Evolutionary conservation across 2,329 filamentous ascomycete genomes (phyloP).

Genomic region (Teratosphaeria destructans): DNA sequence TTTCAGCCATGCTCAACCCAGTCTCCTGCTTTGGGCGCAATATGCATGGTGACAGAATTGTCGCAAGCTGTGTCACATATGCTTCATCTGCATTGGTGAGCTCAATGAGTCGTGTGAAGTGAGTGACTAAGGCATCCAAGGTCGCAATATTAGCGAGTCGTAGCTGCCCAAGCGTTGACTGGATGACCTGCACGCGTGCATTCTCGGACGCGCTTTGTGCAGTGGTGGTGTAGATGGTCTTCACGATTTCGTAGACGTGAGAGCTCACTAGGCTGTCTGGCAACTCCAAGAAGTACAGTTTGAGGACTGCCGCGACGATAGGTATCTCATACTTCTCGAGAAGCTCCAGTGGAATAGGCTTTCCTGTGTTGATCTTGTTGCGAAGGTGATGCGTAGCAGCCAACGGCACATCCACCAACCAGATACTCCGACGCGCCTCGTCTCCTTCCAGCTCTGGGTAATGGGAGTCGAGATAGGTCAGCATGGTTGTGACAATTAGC

Average conservation of each 20-base stretch:
- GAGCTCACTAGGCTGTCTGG: constrained; percentile 97
- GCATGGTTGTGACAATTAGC: constrained; percentile 77
- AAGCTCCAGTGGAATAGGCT: constrained; percentile 61
- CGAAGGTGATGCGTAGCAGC: constrained; percentile 76
- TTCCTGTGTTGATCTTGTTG: constrained; percentile 75
- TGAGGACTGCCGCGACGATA: constrained; percentile 83
- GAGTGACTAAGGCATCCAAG: constrained; percentile 95
- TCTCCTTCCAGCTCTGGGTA: constrained; percentile 97
- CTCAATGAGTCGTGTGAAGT: constrained; percentile 94
- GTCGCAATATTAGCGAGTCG: constrained; percentile 96
- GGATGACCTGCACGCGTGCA: constrained; percentile 77
- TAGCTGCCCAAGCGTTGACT: constrained; percentile 90
- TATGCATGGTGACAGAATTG: constrained; percentile 70
- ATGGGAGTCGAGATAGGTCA: constrained; percentile 92
- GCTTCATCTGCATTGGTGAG: constrained; percentile 89
- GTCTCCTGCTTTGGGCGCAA: constrained; percentile 79
- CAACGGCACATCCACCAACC: constrained; percentile 86
- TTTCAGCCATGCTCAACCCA: constrained; percentile 89
- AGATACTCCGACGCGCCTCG: constrained; percentile 81
- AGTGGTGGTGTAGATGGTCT: constrained; percentile 86
- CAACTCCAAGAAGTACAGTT: constrained; percentile 88
- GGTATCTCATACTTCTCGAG: constrained; percentile 87
- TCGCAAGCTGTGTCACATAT: constrained; percentile 66
- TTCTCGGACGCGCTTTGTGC: constrained; percentile 65
- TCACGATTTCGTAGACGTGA: constrained; percentile 96